Conservation (phyloP, 805 yeast genomes). For the Sungouiozyma intestinalis region DNA sequence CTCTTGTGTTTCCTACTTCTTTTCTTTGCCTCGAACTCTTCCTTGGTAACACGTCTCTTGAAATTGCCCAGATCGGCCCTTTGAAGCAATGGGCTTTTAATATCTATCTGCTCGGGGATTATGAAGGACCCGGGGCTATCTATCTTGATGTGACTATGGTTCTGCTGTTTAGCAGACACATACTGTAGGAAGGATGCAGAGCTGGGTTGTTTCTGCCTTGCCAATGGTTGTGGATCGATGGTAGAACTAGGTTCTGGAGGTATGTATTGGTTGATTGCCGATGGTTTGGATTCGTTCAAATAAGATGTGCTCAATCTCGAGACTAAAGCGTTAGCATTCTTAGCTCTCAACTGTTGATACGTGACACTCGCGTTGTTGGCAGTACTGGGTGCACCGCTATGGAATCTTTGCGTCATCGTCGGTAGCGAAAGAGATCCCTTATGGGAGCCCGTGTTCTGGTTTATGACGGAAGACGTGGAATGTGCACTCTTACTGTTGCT, state of each 20-base stretch:
- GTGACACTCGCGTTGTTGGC: not conserved
- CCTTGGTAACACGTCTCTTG: conserved; percentile 16
- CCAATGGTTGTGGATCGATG: not conserved
- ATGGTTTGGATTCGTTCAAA: not conserved
- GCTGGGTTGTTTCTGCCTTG: not conserved
- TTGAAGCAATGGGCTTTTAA: conserved; percentile 15
- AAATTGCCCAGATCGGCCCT: conserved; percentile 25
- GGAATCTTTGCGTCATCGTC: not conserved
- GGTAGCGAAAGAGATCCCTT: not conserved
- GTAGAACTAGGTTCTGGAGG: not conserved
- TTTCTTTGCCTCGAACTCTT: conserved; percentile 12
- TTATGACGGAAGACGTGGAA: not conserved
- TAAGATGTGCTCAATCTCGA: not conserved
- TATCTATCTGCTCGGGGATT: conserved; percentile 13
- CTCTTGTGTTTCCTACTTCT: conserved; percentile 19
- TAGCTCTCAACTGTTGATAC: not conserved
- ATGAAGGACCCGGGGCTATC: conserved; percentile 23
- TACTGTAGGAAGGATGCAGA: not conserved
- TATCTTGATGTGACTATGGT: conserved; percentile 2
- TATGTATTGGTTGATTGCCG: not conserved
- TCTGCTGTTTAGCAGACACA: not conserved
- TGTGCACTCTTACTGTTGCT: conserved; percentile 9
- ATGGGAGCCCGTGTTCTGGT: not conserved
- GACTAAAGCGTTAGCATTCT: not conserved
- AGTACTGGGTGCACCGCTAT: not conserved